These are phyloP conservation scores for Rosa persica DNA, from an alignment of 306 rosid genomes.

Conservation along the genomic window DNA sequence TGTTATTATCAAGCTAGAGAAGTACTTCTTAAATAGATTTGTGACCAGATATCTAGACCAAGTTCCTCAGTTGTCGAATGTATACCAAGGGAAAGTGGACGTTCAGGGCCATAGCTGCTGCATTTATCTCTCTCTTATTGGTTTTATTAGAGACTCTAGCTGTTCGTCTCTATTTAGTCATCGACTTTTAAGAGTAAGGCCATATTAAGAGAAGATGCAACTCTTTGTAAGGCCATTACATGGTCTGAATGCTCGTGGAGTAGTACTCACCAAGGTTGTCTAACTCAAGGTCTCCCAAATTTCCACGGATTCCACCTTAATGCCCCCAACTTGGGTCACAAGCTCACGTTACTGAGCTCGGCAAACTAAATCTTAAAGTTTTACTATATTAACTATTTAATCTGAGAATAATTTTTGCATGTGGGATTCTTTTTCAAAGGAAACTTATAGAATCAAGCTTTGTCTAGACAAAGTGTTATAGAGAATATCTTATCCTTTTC, in stretches of 20 bases:
- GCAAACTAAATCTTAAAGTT: background rate
- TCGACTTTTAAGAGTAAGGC: background rate
- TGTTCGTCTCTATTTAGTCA: background rate
- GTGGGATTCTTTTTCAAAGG: background rate
- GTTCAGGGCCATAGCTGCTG: no score
- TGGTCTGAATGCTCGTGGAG: no score
- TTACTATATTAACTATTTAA: background rate
- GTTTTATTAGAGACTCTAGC: background rate
- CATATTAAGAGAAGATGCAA: no score
- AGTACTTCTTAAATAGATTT: conserved; percentile 22
- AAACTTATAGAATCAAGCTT: no score
- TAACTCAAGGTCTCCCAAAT: background rate
- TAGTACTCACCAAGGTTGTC: background rate
- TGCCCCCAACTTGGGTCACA: background rate
- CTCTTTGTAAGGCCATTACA: no score
- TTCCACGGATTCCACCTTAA: background rate
- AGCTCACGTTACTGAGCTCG: background rate
- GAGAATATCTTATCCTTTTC: no score
- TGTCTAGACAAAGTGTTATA: background rate
- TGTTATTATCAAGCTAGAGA: conserved; percentile 5
- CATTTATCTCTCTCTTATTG: background rate
- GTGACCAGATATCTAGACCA: conserved; percentile 19
- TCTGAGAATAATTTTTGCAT: background rate
- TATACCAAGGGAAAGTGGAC: conserved; percentile 23
- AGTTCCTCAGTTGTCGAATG: conserved; percentile 23